Conservation (phyloP, 805 yeast species). For the Grigorovia humatica region DNA sequence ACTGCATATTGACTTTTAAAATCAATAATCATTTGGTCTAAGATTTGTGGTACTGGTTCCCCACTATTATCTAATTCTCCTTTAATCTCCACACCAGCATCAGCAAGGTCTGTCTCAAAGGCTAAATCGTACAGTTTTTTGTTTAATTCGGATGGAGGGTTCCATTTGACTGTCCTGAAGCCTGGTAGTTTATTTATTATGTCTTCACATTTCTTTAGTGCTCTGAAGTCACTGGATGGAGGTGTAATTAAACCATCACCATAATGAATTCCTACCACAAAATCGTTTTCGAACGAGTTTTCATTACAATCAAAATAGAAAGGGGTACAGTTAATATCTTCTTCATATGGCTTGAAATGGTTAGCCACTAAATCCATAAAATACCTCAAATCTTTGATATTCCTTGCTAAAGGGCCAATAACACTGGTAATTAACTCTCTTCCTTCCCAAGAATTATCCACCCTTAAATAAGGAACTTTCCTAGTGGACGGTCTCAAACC, state of each 20-base stretch:
- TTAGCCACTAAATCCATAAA: conserved; percentile 32
- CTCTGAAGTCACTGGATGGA: conserved; percentile 12
- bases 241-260: conserved; percentile 13
- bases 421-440: conserved; percentile 49
- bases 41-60: conserved; percentile 10
- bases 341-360: conserved; percentile 7
- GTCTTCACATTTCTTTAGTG: conserved; percentile 9
- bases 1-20: conserved; percentile 5
- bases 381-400: conserved; percentile 29
- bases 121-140: conserved; percentile 9
- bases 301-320: conserved; percentile 5
- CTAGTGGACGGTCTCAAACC: conserved; percentile 18
- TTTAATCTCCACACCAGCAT: conserved; percentile 11
- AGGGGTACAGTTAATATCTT: conserved; percentile 8
- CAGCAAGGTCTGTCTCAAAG: conserved; percentile 12
- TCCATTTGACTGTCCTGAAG: conserved; percentile 10
- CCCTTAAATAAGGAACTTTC: conserved; percentile 24
- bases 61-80: conserved; percentile 8
- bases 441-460: conserved; percentile 34
- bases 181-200: conserved; percentile 7
- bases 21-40: conserved; percentile 7
- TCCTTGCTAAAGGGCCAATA: conserved; percentile 44
- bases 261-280: conserved; percentile 11
- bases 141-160: conserved; percentile 8
- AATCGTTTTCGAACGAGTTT: conserved; percentile 3